Evolutionary conservation across 257 asterid species (phyloP).

Genomic region (Gentiana dahurica): DNA sequence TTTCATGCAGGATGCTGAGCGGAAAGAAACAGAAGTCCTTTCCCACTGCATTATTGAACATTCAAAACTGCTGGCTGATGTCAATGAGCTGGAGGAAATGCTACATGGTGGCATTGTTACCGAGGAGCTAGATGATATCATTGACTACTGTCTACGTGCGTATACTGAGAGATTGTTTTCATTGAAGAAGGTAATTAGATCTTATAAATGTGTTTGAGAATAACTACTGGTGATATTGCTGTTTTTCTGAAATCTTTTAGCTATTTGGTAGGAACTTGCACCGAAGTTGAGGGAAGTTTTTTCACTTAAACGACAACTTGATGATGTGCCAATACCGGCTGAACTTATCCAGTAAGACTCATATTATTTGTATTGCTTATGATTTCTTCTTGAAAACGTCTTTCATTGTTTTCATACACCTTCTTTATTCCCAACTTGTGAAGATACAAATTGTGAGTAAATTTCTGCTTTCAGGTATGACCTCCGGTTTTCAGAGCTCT

Average conservation of each 20-base stretch:
- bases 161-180: background rate
- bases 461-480: slow-evolving; percentile 49
- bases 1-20: slow-evolving; percentile 43
- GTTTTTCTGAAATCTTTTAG: too few species aligned
- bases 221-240: too few species aligned
- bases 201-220: too few species aligned
- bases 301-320: slow-evolving; percentile 47
- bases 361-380: too few species aligned
- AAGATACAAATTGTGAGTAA: background rate
- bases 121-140: slow-evolving; percentile 16
- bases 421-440: too few species aligned
- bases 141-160: slow-evolving; percentile 22
- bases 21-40: slow-evolving; percentile 34
- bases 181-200: too few species aligned
- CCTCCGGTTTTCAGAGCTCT: slow-evolving; percentile 66
- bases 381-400: too few species aligned
- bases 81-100: slow-evolving; percentile 44
- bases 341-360: slow-evolving; percentile 71
- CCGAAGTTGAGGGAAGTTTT: slow-evolving; percentile 42
- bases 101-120: slow-evolving; percentile 19
- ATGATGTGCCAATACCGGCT: slow-evolving; percentile 55
- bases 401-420: too few species aligned
- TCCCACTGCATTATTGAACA: slow-evolving; percentile 24
- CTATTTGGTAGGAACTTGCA: slow-evolving; percentile 44
- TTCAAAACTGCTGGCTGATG: slow-evolving; percentile 40